phyloP scores from a whole-genome alignment of 306 rosid genomes.

The Vigna radiata region DNA sequence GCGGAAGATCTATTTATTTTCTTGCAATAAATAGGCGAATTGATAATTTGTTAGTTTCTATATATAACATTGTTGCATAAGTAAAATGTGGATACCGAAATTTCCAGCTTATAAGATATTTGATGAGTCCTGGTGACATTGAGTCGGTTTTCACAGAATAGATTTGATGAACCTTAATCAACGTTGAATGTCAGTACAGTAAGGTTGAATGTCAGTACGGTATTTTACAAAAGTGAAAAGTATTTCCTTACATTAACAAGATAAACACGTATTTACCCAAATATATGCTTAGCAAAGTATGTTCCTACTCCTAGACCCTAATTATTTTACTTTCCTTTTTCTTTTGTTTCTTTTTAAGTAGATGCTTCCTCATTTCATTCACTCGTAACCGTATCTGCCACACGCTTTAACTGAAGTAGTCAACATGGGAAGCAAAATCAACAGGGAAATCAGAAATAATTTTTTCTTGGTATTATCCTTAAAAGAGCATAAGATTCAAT shows the following conservation, averaged over 20 bases:
- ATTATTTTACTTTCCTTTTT: not conserved
- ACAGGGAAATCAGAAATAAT: not conserved
- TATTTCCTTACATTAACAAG: not conserved
- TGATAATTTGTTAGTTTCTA: too few species aligned
- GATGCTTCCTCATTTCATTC: not conserved
- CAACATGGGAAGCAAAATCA: not conserved
- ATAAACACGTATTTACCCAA: not conserved
- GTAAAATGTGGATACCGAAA: not conserved
- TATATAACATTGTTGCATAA: not conserved
- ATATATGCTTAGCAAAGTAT: not conserved
- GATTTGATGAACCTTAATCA: not conserved
- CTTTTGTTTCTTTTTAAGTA: not conserved
- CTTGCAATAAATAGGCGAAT: too few species aligned
- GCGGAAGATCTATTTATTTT: too few species aligned
- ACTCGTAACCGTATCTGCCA: not conserved
- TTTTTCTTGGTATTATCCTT: not conserved
- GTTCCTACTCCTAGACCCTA: not conserved
- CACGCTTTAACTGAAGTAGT: not conserved
- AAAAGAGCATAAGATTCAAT: not conserved
- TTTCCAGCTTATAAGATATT: not conserved
- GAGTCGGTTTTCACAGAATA: not conserved
- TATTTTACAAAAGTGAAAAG: not conserved
- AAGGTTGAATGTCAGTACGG: not conserved
- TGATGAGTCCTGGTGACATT: not conserved
- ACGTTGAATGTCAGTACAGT: not conserved